These are phyloP conservation scores for Pythium brassicae DNA, from an alignment of 352 stramenopile genomes.

Conservation along the genomic window DNA sequence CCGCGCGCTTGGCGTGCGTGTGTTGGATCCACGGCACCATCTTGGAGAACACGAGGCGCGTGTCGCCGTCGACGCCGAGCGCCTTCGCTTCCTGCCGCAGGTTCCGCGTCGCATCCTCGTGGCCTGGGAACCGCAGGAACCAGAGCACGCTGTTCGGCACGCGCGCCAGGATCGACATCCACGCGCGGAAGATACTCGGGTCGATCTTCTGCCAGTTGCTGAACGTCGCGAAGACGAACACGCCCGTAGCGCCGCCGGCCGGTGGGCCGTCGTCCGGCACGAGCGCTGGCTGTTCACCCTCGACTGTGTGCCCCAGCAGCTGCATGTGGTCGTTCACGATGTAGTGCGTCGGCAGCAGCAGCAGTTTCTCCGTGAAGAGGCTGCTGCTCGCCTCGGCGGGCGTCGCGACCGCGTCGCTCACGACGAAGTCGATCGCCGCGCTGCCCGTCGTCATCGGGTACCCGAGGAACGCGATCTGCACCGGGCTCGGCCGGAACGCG, in stretches of 20 bases:
- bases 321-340: conserved; percentile 86
- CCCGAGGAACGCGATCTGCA: conserved; percentile 75
- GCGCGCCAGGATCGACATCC: conserved; percentile 72
- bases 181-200: conserved; percentile 58
- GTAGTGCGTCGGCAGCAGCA: conserved; percentile 70
- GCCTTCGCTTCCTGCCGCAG: conserved; percentile 46
- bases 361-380: conserved; percentile 69
- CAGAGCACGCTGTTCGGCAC: conserved; percentile 71
- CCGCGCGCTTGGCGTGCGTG: conserved; percentile 58
- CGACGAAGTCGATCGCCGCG: conserved; percentile 58
- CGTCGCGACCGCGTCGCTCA: conserved; percentile 55
- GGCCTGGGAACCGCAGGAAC: conserved; percentile 62
- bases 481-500: conserved; percentile 45
- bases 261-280: conserved; percentile 8
- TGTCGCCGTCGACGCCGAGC: conserved; percentile 43
- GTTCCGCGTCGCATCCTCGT: conserved; percentile 39
- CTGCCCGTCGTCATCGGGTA: conserved; percentile 70
- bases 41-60: conserved; percentile 50
- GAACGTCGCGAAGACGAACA: conserved; percentile 78
- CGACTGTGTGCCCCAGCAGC: conserved; percentile 52
- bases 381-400: conserved; percentile 27
- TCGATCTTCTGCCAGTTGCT: conserved; percentile 90
- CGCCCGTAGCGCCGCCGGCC: conserved; percentile 4
- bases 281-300: conserved; percentile 19
- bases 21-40: conserved; percentile 77